Base-by-base conservation (phyloP, 2,329 filamentous ascomycete species). In the Myriosclerotinia duriaeana region DNA sequence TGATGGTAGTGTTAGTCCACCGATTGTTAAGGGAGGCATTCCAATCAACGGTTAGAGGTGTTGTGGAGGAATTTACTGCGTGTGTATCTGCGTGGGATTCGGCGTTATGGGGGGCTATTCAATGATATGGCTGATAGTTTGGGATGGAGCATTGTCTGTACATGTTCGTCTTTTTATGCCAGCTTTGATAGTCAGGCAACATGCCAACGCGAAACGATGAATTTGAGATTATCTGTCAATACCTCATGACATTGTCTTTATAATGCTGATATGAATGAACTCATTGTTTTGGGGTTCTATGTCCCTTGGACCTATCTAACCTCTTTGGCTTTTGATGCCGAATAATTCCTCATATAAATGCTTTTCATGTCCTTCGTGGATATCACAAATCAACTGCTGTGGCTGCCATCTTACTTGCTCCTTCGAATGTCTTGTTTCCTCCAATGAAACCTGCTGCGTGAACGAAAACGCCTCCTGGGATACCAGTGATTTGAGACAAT, bases 361-460 rank as follows among this genome's bases (percentile, higher is more conserved):
- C 1, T 20, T 44, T 53, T 63, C 38, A 15, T 54, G 30, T 34
- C 8, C 59, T 66, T 64, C 63, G 42, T 50, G 26, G 26, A 59
- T 44, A 60, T 65, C 53, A 75, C 61, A 74, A 30, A 66, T 79
- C 85, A 69, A 92, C 80, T 2, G 90, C 89, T 82, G 90, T 92
- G 78, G 84, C 80, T 5, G 93, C 93, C 92, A 98, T 96, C 67
- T 88, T 87, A 77, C 92, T 85, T 36, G 88, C 93, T 40, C 95
- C 95, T 69, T 96, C 92, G 74, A 91, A 95, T 0, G 90, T 96
- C 83, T 91, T 89, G 79, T 97, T 96, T 2, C 95, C 95, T 22
- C 95, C 95, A 76, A 98, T 98, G 80, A 99, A 99, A 38, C 95
- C 95, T 64, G 90, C 89, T 4, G 93, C 93, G 77, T 99, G 95